Percentiles rank a stretch among this genome's conserved stretches.
Conservation (phyloP, 331 rosid genomes). For the Quercus phellos region DNA sequence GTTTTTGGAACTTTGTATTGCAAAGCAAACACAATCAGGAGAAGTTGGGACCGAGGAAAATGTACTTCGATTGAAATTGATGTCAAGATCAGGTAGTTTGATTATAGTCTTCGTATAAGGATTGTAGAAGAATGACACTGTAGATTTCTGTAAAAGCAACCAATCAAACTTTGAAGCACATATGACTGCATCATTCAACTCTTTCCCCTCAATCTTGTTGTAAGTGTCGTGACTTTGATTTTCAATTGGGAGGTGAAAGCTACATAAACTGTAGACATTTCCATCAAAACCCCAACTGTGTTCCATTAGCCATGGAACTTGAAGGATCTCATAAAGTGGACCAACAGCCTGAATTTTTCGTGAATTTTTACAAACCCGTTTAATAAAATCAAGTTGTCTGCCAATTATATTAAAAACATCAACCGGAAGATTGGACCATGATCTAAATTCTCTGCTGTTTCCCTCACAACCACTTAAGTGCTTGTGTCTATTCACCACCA, state of each 20-base stretch:
- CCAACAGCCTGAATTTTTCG: neutral
- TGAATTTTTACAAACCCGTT: neutral
- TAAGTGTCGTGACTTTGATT: neutral
- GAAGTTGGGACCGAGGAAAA: neutral
- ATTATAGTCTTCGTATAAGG: neutral
- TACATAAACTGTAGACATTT: neutral
- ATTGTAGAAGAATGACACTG: neutral
- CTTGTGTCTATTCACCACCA: neutral
- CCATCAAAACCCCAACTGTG: neutral
- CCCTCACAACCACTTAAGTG: neutral
- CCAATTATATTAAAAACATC: neutral
- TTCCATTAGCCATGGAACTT: neutral
- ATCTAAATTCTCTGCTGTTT: neutral
- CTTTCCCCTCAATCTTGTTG: neutral
- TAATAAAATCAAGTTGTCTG: neutral
- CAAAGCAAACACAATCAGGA: neutral
- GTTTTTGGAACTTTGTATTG: neutral
- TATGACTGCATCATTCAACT: neutral
- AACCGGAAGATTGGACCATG: neutral
- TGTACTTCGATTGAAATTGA: constrained; percentile 1
- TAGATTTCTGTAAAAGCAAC: constrained; percentile 1
- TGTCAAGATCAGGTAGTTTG: neutral
- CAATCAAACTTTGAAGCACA: neutral
- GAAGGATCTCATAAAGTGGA: neutral
- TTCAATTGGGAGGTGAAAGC: neutral